phyloP scores from a whole-genome alignment of 495 filamentous ascomycete species.

The Talaromyces nanjingensis region DNA sequence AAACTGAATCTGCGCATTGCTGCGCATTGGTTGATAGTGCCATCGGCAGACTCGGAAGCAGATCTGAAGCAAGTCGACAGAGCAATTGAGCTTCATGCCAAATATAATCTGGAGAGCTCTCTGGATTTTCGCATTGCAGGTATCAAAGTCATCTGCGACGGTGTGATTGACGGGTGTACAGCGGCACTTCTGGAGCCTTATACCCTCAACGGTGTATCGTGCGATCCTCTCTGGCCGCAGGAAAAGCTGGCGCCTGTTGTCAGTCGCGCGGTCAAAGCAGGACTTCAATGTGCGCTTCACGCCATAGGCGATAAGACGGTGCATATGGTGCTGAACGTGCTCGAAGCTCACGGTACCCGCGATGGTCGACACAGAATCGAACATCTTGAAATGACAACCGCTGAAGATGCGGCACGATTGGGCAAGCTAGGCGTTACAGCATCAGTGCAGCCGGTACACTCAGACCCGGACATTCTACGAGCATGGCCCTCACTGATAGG shows the following conservation, averaged over 20 bases:
- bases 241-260: constrained; percentile 49
- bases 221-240: constrained; percentile 50
- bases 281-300: constrained; percentile 57
- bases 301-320: constrained; percentile 58
- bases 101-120: constrained; percentile 38
- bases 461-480: constrained; percentile 54
- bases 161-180: constrained; percentile 61
- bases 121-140: constrained; percentile 53
- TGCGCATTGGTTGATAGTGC: constrained; percentile 56
- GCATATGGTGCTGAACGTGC: constrained; percentile 45
- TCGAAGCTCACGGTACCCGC: constrained; percentile 18
- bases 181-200: constrained; percentile 57
- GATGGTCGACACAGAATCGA: constrained; percentile 52
- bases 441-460: constrained; percentile 57
- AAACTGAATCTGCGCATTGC: constrained; percentile 49
- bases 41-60: constrained; percentile 30
- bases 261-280: constrained; percentile 42
- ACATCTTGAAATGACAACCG: constrained; percentile 52
- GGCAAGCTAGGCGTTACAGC: constrained; percentile 52
- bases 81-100: constrained; percentile 45
- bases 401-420: constrained; percentile 44
- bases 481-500: constrained; percentile 54
- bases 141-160: constrained; percentile 65
- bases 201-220: constrained; percentile 27
- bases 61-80: constrained; percentile 48